phyloP scores from a whole-genome alignment of 108 stramenopile genomes.

The Parmales sp. region DNA sequence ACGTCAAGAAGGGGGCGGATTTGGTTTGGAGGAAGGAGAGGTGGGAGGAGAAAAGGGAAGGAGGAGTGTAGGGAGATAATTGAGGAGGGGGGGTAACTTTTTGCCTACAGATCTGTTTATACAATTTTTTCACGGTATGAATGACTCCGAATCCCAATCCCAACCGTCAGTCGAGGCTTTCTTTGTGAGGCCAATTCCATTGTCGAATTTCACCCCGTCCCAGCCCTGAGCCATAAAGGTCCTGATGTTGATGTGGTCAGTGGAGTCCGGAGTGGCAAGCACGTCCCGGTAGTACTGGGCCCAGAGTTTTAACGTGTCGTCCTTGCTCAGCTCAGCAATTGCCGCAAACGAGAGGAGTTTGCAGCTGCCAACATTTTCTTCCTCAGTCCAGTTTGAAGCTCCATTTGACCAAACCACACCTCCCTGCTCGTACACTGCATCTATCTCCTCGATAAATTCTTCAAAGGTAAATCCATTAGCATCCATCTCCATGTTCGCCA shows the following conservation, averaged over 20 bases:
- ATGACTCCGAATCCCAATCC: slow-evolving; percentile 64
- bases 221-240: slow-evolving; percentile 66
- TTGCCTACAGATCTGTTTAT: no score
- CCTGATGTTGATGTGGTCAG: slow-evolving; percentile 68
- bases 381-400: slow-evolving; percentile 55
- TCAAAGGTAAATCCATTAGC: slow-evolving; percentile 58
- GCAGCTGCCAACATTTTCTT: slow-evolving; percentile 74
- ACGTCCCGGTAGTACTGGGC: slow-evolving; percentile 80
- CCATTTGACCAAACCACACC: slow-evolving; percentile 75
- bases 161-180: slow-evolving; percentile 61
- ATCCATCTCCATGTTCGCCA: slow-evolving; percentile 46
- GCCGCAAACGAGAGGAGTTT: slow-evolving; percentile 72
- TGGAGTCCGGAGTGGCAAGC: slow-evolving; percentile 54
- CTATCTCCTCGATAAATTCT: slow-evolving; percentile 49
- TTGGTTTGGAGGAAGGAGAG: slow-evolving; percentile 35
- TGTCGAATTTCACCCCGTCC: slow-evolving; percentile 70
- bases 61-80: background rate
- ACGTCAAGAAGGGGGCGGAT: slow-evolving; percentile 40
- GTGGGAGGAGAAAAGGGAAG: background rate
- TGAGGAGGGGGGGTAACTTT: no score
- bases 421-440: slow-evolving; percentile 58
- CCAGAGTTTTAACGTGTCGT: slow-evolving; percentile 39
- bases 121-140: slow-evolving; percentile 22
- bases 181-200: slow-evolving; percentile 71
- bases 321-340: slow-evolving; percentile 63